Base-by-base conservation (phyloP, 2,329 filamentous ascomycete species). In the Fusarium dlaminii region DNA sequence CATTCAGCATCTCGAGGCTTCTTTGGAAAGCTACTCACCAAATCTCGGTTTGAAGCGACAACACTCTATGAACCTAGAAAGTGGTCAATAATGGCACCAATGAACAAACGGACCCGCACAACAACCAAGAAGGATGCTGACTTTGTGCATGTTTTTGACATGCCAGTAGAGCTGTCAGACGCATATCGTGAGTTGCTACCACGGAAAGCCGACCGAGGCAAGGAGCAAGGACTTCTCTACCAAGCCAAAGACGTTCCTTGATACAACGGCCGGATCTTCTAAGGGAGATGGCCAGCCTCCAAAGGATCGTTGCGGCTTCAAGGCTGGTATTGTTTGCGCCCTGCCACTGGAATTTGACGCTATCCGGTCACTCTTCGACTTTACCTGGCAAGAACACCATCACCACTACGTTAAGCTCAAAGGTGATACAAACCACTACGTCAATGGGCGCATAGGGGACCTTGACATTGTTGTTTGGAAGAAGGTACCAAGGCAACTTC, bases 91-190 rank as follows among this genome's bases (percentile, higher is more conserved):
- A 13, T n/a, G 39, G 39, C 14, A 5, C 13, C 13, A 9, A 22
- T 15, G 22, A 42, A 15, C 12, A 42, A 42, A 15, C 39, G 39
- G n/a, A 15, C 13, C 20, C 22, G 39, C 22, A 42, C 11, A 14
- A 8, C 22, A 42, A 42, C 2, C 0, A 3, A 42, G 15, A 22
- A n/a, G 1, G 12, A n/a, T 42, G 7, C 20, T 13, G 20, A n/a
- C 22, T 40, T 6, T 3, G 20, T 13, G 39, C 39, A 22, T 14
- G 8, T 9, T 5, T n/a, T 8, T 42, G 39, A n/a, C 20, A 15
- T 42, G 13, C 22, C 12, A 9, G 22, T 7, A 42, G 39, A 9
- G 22, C 22, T 6, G 22, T 15, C 39, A 9, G 22, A 15, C 22
- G 3, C 39, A 15, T 42, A 42, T 42, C 22, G 13, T 9, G 20